Evolutionary conservation across 2,329 filamentous ascomycete species (phyloP), one percentile per base, ranked within the genome.

Genomic region (Phaeoacremonium minimum): DNA sequence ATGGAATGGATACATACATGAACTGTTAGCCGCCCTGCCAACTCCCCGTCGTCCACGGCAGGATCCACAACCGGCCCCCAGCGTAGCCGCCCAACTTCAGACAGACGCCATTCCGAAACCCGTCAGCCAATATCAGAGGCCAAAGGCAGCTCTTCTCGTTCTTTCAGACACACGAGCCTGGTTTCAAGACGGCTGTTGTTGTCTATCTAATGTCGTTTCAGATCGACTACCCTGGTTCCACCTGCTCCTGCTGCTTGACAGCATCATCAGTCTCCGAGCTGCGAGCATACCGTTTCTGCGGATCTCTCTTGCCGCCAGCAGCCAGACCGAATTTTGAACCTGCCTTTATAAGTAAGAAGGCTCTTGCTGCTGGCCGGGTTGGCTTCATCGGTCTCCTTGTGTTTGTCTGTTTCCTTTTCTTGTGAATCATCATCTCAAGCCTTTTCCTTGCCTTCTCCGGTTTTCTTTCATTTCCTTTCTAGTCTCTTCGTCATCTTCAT

Each of bases 101-200:
- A 72, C 65, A 69, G 57, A 65, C 66, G 65, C 67, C 63, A 60
- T 63, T 52, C 53, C 57, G 50, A 58, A 51, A 50, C 50, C 47
- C 45, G 47, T 51, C 55, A 66, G 63, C 73, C 73, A 77, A 75
- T 76, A 64, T 69, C 63, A 60, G 60, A 55, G 55, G 58, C 58
- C 60, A 56, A 48, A 65, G 56, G 45, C 44, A 51, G 44, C 47
- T 49, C 56, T 49, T 59, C 61, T 58, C 55, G 56, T 50, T 53
- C 50, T 48, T 67, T 69, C 57, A 64, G 69, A 75, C 58, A 75
- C 72, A 66, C 57, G 44, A 57, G 55, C 54, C 50, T 46, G 53
- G 72, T 77, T 77, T 77, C 72, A 75, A 63, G 57, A 55, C 57
- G 52, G 45, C 45, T 53, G 47, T 50, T 49, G 51, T 49, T 46